Evolutionary conservation across 805 yeast genomes (phyloP), one percentile per base, ranked within the genome.

Genomic region (Wickerhamia fluorescens): DNA sequence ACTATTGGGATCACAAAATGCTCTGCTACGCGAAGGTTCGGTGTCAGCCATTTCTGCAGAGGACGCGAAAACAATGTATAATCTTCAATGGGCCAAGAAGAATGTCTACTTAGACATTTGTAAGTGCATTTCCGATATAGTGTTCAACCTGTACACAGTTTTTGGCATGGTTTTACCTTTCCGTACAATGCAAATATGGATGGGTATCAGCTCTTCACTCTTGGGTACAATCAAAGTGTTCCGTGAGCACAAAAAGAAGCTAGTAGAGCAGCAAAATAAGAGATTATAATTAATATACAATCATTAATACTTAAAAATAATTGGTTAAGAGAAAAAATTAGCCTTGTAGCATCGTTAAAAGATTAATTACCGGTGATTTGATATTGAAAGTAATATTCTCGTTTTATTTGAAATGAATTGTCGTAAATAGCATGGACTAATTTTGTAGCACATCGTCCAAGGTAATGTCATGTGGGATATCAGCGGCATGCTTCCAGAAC

Each of bases 401-500:
- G n/a, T n/a, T n/a, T n/a, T n/a, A n/a, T n/a, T n/a, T n/a, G n/a
- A n/a, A n/a, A n/a, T n/a, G n/a, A n/a, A n/a, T n/a, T n/a, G n/a
- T n/a, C n/a, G n/a, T n/a, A n/a, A n/a, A n/a, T n/a, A n/a, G n/a
- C n/a, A n/a, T n/a, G n/a, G n/a, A n/a, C n/a, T n/a, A n/a, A n/a
- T n/a, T n/a, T n/a, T n/a, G n/a, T n/a, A n/a, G n/a, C n/a, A n/a
- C n/a, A 14, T 66, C 61, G 17, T 54, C 65, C 24, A 66, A 37
- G 3, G 56, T 49, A 15, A 72, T 45, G 31, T 49, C 53, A 18
- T 45, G 50, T 13, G 58, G 53, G 15, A 56, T 51, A 20, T 51
- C 56, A 16, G 54, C 51, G 0, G 89, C 89, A 30, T 65, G 57
- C 43, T 78, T 84, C 96, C 96, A 89, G 48, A 89, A 92, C 54